A percentile compares a stretch with the other conserved stretches of the same genome.
phyloP scores from a whole-genome alignment of 441 rosid genomes.

The Pelargonium citronellum region DNA sequence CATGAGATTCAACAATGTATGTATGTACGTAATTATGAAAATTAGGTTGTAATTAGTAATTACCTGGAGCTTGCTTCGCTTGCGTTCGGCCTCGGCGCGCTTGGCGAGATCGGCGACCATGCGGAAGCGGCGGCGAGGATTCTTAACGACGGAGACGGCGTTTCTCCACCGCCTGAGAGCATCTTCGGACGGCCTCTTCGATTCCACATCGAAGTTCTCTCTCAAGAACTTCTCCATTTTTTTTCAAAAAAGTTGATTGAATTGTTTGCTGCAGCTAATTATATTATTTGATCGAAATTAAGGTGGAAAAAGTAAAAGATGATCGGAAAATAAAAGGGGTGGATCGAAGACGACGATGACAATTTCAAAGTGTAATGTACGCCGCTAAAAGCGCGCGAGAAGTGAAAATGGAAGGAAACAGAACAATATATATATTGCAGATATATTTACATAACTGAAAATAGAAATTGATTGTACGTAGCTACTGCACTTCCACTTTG shows the following conservation, averaged over 20 bases:
- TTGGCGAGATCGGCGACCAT: constrained; percentile 47
- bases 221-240: constrained; percentile 36
- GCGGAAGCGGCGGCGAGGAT: constrained; percentile 44
- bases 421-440: no score
- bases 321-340: neutral
- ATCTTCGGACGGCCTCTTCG: constrained; percentile 38
- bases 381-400: neutral
- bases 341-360: constrained; percentile 4
- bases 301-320: neutral
- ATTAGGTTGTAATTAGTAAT: no score
- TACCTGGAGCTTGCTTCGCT: constrained; percentile 45
- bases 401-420: neutral
- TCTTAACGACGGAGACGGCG: constrained; percentile 40
- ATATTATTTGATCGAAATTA: no score
- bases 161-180: constrained; percentile 36
- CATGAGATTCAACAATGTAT: no score
- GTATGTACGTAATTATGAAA: no score
- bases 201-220: constrained; percentile 35
- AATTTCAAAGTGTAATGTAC: neutral
- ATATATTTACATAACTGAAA: neutral
- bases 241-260: neutral
- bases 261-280: no score
- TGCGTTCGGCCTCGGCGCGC: constrained; percentile 42
- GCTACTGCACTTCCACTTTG: neutral
- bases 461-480: neutral